Percentiles rank a stretch among this genome's conserved stretches.
phyloP scores from a whole-genome alignment of 805 yeast species.

The Candida yuanshanica region DNA sequence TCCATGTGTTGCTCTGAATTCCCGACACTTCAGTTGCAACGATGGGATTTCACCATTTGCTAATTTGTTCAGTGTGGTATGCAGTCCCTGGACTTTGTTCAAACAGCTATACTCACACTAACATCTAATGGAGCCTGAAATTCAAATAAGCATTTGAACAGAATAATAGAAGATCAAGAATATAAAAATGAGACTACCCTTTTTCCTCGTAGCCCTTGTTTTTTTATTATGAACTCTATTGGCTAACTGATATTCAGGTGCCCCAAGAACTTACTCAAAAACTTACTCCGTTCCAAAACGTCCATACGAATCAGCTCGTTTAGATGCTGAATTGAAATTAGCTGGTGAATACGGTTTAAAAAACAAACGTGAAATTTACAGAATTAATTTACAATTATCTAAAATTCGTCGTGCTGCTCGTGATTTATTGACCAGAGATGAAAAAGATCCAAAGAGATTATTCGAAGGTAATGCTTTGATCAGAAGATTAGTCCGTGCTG shows the following conservation, averaged over 20 bases:
- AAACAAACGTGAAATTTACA: conserved; percentile 99
- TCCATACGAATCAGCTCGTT: conserved; percentile 99
- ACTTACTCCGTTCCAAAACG: conserved; percentile 99
- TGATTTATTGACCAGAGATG: conserved; percentile 99
- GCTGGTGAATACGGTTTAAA: conserved; percentile 99
- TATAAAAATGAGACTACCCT: not conserved
- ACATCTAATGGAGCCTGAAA: not conserved
- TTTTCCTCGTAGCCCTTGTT: not conserved
- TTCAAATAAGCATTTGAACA: not conserved
- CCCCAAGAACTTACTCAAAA: conserved; percentile 99
- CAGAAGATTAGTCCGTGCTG: conserved; percentile 98
- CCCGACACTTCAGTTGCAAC: conserved; percentile 80
- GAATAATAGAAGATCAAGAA: not conserved
- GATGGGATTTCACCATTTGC: not conserved
- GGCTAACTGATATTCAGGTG: conserved; percentile 51
- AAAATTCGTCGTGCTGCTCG: conserved; percentile 99
- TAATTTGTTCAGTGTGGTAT: conserved; percentile 28
- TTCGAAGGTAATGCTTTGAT: conserved; percentile 99
- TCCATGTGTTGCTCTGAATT: conserved; percentile 53
- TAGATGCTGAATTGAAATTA: conserved; percentile 97
- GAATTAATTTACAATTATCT: conserved; percentile 98
- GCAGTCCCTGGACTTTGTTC: conserved; percentile 1
- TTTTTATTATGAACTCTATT: not conserved
- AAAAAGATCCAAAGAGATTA: conserved; percentile 99
- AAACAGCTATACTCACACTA: not conserved